phyloP scores from a whole-genome alignment of 208 protist species.

The Herpetomonas samuelpessoai region DNA sequence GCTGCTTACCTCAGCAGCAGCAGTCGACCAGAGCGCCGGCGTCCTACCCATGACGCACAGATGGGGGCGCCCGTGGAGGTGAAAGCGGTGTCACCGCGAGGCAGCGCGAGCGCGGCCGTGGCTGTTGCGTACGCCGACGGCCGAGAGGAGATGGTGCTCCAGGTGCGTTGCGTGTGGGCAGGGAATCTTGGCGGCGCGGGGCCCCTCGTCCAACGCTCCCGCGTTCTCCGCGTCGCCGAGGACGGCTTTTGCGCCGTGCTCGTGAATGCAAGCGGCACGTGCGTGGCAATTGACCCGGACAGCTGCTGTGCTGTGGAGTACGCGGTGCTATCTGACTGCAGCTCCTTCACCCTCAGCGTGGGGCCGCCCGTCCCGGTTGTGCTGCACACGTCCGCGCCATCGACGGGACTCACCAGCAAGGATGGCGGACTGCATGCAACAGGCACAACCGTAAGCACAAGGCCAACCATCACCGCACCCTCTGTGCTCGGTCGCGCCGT shows the following conservation, averaged over 20 bases:
- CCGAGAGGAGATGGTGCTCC: conserved; percentile 22
- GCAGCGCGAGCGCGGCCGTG: neutral
- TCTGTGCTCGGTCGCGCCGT: conserved; percentile 26
- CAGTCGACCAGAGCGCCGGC: too few species aligned
- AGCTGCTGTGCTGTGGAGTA: conserved; percentile 46
- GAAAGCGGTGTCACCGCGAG: too few species aligned
- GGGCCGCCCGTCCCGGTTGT: conserved; percentile 16
- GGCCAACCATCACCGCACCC: conserved; percentile 6
- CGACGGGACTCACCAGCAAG: neutral
- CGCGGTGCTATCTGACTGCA: conserved; percentile 61
- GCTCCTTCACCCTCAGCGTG: conserved; percentile 67
- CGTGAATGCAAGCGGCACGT: conserved; percentile 55
- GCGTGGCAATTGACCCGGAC: conserved; percentile 54
- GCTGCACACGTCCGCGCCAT: neutral
- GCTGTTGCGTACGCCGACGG: neutral
- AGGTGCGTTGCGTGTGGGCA: conserved; percentile 45
- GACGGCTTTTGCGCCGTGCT: conserved; percentile 66
- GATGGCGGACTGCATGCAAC: neutral
- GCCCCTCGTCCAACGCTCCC: conserved; percentile 59
- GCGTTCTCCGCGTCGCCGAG: conserved; percentile 40
- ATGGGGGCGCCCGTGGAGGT: too few species aligned
- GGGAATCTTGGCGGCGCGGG: conserved; percentile 25
- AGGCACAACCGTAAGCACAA: conserved; percentile 1
- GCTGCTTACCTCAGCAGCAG: too few species aligned
- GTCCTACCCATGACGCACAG: too few species aligned